Evolutionary conservation across 1,284 basidiomycete species (phyloP).

Genomic region (Apiotrichum gracile): DNA sequence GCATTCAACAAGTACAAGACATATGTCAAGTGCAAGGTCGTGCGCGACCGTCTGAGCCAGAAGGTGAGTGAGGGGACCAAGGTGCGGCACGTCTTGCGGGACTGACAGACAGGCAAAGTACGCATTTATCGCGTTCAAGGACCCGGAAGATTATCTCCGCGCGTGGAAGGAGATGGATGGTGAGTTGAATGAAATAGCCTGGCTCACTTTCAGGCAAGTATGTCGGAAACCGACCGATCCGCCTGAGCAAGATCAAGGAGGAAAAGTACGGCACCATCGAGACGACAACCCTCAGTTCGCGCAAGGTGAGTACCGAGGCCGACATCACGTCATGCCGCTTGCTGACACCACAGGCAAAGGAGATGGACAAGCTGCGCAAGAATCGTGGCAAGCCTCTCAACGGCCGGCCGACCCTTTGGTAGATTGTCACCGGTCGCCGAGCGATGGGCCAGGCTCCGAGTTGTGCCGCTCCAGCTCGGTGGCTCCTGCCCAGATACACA

Average conservation of each 20-base stretch:
- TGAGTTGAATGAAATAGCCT: slow-evolving; percentile 44
- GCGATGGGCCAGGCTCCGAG: too few species aligned
- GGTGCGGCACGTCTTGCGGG: too few species aligned
- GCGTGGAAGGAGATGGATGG: slow-evolving; percentile 99
- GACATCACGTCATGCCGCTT: too few species aligned
- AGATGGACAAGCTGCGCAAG: slow-evolving; percentile 43
- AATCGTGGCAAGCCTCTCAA: slow-evolving; percentile 45
- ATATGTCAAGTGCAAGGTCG: slow-evolving; percentile 90
- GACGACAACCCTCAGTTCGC: slow-evolving; percentile 62
- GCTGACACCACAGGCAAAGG: slow-evolving; percentile 28
- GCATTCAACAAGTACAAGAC: slow-evolving; percentile 89
- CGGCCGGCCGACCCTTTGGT: slow-evolving; percentile 42
- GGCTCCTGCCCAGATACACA: too few species aligned
- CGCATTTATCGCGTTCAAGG: slow-evolving; percentile 95
- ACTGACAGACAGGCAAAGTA: slow-evolving; percentile 71
- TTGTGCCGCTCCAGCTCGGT: too few species aligned
- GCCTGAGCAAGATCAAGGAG: slow-evolving; percentile 74
- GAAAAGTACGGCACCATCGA: slow-evolving; percentile 82
- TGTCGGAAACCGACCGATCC: slow-evolving; percentile 89
- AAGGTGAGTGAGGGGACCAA: slow-evolving; percentile 57
- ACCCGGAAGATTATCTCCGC: slow-evolving; percentile 95
- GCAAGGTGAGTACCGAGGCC: slow-evolving; percentile 37
- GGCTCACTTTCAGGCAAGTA: slow-evolving; percentile 69
- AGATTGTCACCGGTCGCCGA: neutral
- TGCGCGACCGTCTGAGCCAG: slow-evolving; percentile 81